Evolutionary conservation across 805 yeast genomes (phyloP).

Genomic region (Metschnikowia vanudenii): DNA sequence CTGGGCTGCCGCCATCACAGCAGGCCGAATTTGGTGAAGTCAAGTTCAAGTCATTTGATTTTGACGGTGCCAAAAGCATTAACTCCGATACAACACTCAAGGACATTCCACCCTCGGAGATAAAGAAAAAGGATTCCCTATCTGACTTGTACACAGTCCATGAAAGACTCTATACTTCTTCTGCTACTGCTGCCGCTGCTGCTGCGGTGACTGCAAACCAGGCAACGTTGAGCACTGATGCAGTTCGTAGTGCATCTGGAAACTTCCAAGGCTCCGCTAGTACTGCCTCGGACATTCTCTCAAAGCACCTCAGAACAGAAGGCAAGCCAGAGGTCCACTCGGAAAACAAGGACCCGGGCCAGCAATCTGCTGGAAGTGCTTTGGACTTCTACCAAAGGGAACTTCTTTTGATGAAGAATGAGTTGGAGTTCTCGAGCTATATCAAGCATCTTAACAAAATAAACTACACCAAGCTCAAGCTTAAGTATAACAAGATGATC

Average conservation of each 20-base stretch:
- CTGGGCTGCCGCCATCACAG: background rate
- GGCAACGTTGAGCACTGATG: background rate
- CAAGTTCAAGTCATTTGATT: conserved; percentile 13
- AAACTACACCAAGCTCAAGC: conserved; percentile 17
- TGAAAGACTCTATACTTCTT: conserved; percentile 28
- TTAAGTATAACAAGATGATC: conserved; percentile 10
- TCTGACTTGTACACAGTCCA: conserved; percentile 32
- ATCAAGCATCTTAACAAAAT: conserved; percentile 41
- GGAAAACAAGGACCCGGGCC: conserved; percentile 1
- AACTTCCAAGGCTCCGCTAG: conserved; percentile 10
- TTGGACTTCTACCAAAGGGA: conserved; percentile 57
- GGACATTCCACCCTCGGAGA: background rate
- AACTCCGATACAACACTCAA: background rate
- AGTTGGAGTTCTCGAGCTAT: conserved; percentile 57
- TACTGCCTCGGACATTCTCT: conserved; percentile 15
- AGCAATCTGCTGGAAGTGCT: conserved; percentile 19
- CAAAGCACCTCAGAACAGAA: conserved; percentile 11
- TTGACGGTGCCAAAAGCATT: conserved; percentile 9
- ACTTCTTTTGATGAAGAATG: conserved; percentile 54
- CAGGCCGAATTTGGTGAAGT: conserved; percentile 4
- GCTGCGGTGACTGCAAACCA: conserved; percentile 5
- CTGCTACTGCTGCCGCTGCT: background rate
- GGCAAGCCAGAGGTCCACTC: conserved; percentile 1
- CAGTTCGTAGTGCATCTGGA: conserved; percentile 8
- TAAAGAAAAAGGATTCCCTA: conserved; percentile 10